phyloP scores from a whole-genome alignment of 495 filamentous ascomycete genomes.

The Recurvomyces mirabilis region DNA sequence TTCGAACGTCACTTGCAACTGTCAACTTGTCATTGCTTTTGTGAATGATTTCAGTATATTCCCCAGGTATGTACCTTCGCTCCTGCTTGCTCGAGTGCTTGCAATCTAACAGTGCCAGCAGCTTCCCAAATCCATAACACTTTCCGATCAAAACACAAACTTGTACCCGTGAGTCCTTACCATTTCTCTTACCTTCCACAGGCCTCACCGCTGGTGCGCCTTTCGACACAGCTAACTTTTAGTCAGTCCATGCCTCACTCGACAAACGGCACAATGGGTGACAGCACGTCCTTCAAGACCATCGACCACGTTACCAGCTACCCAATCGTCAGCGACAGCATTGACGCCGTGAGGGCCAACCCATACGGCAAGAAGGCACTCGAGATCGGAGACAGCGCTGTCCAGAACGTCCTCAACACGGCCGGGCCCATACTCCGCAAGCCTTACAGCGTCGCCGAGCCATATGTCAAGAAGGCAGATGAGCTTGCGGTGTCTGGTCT shows the following conservation, averaged over 20 bases:
- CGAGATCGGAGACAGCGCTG: slow-evolving; percentile 56
- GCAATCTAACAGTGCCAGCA: too few species aligned
- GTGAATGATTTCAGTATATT: too few species aligned
- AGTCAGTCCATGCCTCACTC: slow-evolving; percentile 35
- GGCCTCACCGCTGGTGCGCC: too few species aligned
- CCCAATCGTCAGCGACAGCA: slow-evolving; percentile 70
- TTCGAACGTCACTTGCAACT: too few species aligned
- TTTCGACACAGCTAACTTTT: too few species aligned
- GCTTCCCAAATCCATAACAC: too few species aligned
- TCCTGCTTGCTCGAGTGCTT: too few species aligned
- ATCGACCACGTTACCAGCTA: slow-evolving; percentile 62
- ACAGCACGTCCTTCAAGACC: slow-evolving; percentile 26
- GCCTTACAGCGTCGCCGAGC: slow-evolving; percentile 66
- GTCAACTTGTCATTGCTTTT: too few species aligned
- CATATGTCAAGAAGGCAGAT: slow-evolving; percentile 76
- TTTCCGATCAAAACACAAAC: too few species aligned
- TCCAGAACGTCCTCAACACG: slow-evolving; percentile 55
- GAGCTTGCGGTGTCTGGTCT: slow-evolving; percentile 65
- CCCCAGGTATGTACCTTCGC: too few species aligned
- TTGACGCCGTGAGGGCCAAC: slow-evolving; percentile 65
- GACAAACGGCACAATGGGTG: slow-evolving; percentile 25
- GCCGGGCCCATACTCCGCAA: slow-evolving; percentile 64
- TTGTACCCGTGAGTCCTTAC: too few species aligned
- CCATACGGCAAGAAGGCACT: slow-evolving; percentile 72
- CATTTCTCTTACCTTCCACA: too few species aligned